Percentiles rank a stretch among this genome's conserved stretches.
Conservation (phyloP, 2,329 filamentous ascomycete genomes). For the Fusarium annulatum region DNA sequence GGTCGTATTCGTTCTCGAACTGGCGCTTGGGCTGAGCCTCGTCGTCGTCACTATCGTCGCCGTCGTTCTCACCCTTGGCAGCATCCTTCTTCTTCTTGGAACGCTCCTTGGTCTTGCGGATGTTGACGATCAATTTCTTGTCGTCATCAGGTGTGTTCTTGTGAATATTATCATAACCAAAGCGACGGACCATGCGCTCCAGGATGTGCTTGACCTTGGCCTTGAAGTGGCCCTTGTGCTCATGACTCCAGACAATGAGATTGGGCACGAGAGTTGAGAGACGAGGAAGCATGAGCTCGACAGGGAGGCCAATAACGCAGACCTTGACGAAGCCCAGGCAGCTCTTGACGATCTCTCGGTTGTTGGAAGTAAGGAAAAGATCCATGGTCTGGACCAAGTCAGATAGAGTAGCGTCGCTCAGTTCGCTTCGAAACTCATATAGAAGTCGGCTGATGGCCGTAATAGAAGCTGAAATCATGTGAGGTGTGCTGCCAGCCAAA, state of each 20-base stretch:
- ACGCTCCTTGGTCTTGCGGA: conserved; percentile 93
- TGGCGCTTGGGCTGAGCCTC: conserved; percentile 63
- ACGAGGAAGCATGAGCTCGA: conserved; percentile 80
- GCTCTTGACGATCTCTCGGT: conserved; percentile 94
- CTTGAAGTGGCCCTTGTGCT: conserved; percentile 97
- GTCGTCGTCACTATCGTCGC: conserved; percentile 67
- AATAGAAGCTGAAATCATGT: conserved; percentile 98
- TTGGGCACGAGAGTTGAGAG: conserved; percentile 85
- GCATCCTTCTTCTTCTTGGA: conserved; percentile 89
- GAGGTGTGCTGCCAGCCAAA: conserved; percentile 89
- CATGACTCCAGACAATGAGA: conserved; percentile 94
- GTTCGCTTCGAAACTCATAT: conserved; percentile 83
- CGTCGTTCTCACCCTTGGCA: conserved; percentile 66
- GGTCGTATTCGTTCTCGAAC: conserved; percentile 94
- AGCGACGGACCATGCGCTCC: conserved; percentile 91
- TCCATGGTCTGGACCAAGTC: conserved; percentile 96
- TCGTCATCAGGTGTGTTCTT: conserved; percentile 85
- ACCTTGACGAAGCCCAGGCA: conserved; percentile 98
- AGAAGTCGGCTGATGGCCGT: conserved; percentile 93
- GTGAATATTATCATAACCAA: conserved; percentile 85
- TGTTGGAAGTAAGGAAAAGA: conserved; percentile 94
- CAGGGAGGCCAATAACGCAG: conserved; percentile 86
- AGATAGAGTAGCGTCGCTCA: conserved; percentile 76
- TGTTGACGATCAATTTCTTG: conserved; percentile 90
- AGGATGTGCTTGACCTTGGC: conserved; percentile 98